phyloP scores from a whole-genome alignment of 1,284 basidiomycete species.

The Malassezia furfur region DNA sequence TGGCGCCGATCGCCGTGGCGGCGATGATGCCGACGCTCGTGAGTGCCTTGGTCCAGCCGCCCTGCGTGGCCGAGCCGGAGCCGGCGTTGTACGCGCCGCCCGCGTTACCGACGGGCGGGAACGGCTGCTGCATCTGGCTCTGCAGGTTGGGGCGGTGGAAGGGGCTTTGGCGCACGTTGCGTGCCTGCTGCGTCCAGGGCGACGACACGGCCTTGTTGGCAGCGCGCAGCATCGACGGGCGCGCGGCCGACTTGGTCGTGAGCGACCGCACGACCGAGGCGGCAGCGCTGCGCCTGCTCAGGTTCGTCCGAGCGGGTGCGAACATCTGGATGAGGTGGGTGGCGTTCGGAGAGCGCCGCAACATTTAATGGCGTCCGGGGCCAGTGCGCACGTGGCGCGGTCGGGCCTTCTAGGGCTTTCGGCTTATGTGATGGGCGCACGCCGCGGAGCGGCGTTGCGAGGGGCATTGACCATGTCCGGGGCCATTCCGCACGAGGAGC shows the following conservation, averaged over 20 bases:
- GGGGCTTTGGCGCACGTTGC: constrained; percentile 13
- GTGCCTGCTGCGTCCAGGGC: constrained; percentile 12
- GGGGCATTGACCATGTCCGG: constrained; percentile 27
- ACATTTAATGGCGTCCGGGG: not conserved
- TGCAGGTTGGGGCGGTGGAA: constrained; percentile 9
- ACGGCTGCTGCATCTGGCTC: not conserved
- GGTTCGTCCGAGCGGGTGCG: not conserved
- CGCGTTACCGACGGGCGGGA: not conserved
- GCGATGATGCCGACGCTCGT: constrained; percentile 40
- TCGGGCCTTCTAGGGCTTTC: constrained; percentile 1
- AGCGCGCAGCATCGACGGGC: not conserved
- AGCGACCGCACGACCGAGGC: not conserved
- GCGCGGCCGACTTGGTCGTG: not conserved
- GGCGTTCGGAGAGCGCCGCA: too few species aligned
- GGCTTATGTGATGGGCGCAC: not conserved
- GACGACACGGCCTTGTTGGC: not conserved
- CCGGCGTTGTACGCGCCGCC: not conserved
- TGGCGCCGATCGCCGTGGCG: constrained; percentile 39
- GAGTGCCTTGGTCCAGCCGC: constrained; percentile 38
- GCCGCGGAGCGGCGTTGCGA: not conserved
- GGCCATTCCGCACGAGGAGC: constrained; percentile 54
- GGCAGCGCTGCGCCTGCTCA: not conserved
- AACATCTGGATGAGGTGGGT: too few species aligned
- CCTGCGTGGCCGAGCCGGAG: constrained; percentile 3
- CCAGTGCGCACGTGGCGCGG: not conserved